Base-by-base conservation (phyloP, 139 green algal species). In the Pseudopediastrum boryanum region DNA sequence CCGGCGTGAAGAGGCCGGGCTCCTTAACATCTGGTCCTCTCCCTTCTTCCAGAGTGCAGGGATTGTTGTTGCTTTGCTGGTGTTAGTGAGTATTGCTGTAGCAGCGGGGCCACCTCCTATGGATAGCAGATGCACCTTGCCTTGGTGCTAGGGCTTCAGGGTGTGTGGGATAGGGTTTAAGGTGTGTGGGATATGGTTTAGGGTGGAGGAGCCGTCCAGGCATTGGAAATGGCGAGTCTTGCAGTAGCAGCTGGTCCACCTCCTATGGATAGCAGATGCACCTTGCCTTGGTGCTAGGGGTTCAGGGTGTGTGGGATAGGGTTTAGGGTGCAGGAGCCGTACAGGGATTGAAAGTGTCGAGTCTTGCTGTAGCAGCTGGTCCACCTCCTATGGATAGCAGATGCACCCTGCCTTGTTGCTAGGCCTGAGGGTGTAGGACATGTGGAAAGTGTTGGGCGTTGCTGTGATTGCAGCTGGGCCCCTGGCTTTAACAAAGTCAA, bases 101-200 rank as follows among this genome's bases (percentile, higher is more conserved):
- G 46, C 72, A 1, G 80, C 83, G 4, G 86, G 86, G 1, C 77
- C 75, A 2, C 81, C 81, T 13, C 82, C 85, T 19, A 63, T 62
- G 1, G 86, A 90, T 43, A 79, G 62, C 2, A 66, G 86, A 23
- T 91, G 86, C 78, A 90, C 86, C 0, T 63, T 91, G 38, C 85
- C 86, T 4, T 91, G 86, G 86, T 91, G 86, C 73, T 81, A 36
- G 73, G 41, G 54, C 8, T n/a, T n/a, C 2, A 61, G 23, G 27
- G 23, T 39, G 3, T n/a, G 27, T 61, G 23, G 1, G 50, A 25
- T 25, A 61, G 23, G 23, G 25, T 61, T 23, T 29, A 61, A 25
- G 25, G 23, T 61, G 50, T 25, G 23, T 61, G 50, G 58, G 35
- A 66, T 16, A 12, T 16, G 27, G 58, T 41, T 66, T 27, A 23